These are phyloP conservation scores for Calonectria crousiana DNA, from an alignment of 2,329 filamentous ascomycete genomes.

Conservation along the genomic window DNA sequence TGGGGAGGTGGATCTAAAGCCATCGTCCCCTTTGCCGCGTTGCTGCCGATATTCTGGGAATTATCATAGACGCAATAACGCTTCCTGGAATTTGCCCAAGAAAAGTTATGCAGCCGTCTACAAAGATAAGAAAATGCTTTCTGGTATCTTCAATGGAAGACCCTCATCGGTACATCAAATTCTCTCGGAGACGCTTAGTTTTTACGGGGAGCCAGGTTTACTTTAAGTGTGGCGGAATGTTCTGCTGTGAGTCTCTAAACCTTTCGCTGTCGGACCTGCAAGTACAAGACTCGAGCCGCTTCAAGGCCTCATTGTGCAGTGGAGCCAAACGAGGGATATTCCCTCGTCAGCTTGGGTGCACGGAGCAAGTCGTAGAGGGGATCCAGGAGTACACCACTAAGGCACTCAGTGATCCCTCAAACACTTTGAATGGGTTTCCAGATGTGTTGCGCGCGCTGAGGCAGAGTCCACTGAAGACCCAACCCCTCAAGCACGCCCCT, in stretches of 20 bases:
- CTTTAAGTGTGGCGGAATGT: conserved; percentile 15
- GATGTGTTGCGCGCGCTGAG: neutral
- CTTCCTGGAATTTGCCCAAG: neutral
- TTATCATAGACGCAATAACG: neutral
- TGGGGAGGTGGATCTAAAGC: neutral
- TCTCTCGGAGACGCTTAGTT: neutral
- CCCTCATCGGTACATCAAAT: neutral
- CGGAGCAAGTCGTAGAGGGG: neutral
- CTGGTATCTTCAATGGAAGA: neutral
- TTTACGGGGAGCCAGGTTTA: neutral
- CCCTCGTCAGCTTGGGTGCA: conserved; percentile 1
- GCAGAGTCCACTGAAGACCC: neutral
- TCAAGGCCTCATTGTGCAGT: neutral
- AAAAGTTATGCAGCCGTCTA: neutral
- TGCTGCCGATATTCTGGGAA: neutral
- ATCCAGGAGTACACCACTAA: neutral
- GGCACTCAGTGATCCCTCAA: neutral
- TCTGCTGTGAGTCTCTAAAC: neutral
- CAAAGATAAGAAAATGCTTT: neutral
- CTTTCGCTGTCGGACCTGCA: neutral
- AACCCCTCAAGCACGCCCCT: neutral
- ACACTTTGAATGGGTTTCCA: neutral
- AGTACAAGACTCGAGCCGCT: neutral
- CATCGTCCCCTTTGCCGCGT: neutral
- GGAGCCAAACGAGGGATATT: neutral